phyloP scores from a whole-genome alignment of 2,329 filamentous ascomycete genomes.

The Colletotrichum godetiae region DNA sequence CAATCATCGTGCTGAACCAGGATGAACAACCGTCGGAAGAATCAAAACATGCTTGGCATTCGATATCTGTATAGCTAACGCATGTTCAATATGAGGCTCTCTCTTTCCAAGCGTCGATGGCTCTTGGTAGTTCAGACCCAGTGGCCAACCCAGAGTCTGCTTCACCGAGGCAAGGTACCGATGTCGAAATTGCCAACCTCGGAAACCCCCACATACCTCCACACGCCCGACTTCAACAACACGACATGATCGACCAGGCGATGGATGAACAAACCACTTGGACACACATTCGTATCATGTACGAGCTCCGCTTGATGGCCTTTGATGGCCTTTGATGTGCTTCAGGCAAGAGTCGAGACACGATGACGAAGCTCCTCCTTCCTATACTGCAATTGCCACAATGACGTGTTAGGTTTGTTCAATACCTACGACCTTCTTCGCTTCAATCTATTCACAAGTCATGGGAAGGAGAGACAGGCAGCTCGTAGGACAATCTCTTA shows the following conservation, averaged over 20 bases:
- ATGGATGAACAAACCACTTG: background rate
- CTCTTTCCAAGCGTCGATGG: background rate
- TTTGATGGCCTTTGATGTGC: too few relatives aligned
- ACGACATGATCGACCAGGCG: background rate
- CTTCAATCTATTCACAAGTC: background rate
- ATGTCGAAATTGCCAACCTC: conserved; percentile 17
- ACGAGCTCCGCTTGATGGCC: background rate
- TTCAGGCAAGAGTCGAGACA: background rate
- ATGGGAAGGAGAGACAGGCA: background rate
- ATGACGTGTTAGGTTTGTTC: background rate
- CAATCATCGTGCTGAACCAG: conserved; percentile 7
- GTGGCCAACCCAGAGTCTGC: background rate
- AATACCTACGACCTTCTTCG: background rate
- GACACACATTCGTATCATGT: background rate
- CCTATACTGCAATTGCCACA: background rate
- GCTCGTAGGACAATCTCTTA: background rate
- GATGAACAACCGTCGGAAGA: background rate
- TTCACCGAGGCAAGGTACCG: conserved; percentile 8
- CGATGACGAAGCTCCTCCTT: background rate
- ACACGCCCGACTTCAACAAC: background rate
- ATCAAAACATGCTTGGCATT: background rate
- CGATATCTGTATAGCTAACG: too few relatives aligned
- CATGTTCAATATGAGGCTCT: background rate
- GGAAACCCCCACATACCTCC: background rate
- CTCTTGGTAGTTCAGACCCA: too few relatives aligned